Evolutionary conservation across 2,329 filamentous ascomycete genomes (phyloP).

Genomic region (Dactylellina parvicollis): DNA sequence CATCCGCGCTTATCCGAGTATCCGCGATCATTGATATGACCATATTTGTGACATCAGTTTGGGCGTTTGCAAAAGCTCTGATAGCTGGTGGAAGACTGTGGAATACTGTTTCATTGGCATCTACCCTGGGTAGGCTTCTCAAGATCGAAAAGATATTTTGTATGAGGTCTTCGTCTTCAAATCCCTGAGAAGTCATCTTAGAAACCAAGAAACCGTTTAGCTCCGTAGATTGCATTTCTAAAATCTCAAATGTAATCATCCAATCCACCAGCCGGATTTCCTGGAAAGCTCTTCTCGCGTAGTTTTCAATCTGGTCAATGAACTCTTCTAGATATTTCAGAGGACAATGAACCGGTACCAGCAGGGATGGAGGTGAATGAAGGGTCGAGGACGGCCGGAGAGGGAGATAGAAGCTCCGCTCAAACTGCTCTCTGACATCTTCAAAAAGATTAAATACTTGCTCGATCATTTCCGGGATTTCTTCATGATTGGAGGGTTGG

Average conservation of each 20-base stretch:
- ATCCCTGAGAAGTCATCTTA: conserved; percentile 56
- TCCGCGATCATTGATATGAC: conserved; percentile 58
- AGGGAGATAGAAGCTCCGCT: conserved; percentile 48
- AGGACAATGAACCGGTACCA: conserved; percentile 49
- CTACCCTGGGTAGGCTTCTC: conserved; percentile 56
- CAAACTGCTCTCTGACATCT: conserved; percentile 57
- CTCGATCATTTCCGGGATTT: conserved; percentile 56
- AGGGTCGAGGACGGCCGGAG: conserved; percentile 44
- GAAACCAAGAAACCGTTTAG: conserved; percentile 58
- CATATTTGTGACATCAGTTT: conserved; percentile 57
- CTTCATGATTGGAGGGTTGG: conserved; percentile 54
- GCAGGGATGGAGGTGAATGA: conserved; percentile 25
- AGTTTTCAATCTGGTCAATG: conserved; percentile 57
- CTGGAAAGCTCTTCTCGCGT: conserved; percentile 55
- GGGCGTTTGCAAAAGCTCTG: conserved; percentile 56
- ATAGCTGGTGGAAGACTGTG: conserved; percentile 57
- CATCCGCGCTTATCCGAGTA: conserved; percentile 56
- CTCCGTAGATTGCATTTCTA: conserved; percentile 58
- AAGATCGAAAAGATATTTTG: conserved; percentile 58
- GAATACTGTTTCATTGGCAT: conserved; percentile 55
- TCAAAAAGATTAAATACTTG: conserved; percentile 57
- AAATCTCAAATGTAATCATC: conserved; percentile 59
- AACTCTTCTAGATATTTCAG: conserved; percentile 57
- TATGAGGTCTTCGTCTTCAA: conserved; percentile 58
- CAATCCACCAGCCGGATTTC: conserved; percentile 58